Evolutionary conservation across 2,329 filamentous ascomycete genomes (phyloP).

Genomic region (Scedosporium minutisporum): DNA sequence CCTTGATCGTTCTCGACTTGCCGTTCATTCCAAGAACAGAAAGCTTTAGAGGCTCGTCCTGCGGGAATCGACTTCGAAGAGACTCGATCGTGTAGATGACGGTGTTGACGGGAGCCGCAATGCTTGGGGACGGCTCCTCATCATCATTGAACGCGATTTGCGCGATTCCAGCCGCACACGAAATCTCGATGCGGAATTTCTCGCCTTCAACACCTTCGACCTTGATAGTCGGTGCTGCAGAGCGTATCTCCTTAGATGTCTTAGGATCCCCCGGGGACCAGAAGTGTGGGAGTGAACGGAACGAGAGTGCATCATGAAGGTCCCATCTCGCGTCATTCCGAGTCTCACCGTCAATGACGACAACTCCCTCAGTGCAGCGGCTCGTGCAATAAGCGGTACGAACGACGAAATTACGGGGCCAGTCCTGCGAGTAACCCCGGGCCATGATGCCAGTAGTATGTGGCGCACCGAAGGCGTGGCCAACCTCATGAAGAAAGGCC

Average conservation of each 20-base stretch:
- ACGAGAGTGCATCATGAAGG: conserved; percentile 55
- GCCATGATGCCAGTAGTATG: conserved; percentile 60
- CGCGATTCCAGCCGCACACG: conserved; percentile 12
- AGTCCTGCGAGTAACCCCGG: conserved; percentile 29
- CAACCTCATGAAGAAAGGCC: conserved; percentile 62
- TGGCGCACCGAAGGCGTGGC: conserved; percentile 60
- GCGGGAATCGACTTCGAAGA: conserved; percentile 22
- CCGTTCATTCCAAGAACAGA: conserved; percentile 30
- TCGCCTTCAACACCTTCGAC: conserved; percentile 13
- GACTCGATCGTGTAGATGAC: conserved; percentile 15
- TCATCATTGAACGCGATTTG: conserved; percentile 11
- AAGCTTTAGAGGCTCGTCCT: conserved; percentile 18
- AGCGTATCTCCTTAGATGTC: conserved; percentile 9
- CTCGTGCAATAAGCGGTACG: conserved; percentile 22
- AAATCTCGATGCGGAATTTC: conserved; percentile 14
- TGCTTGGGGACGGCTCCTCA: conserved; percentile 7
- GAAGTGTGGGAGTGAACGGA: conserved; percentile 61
- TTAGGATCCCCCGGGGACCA: conserved; percentile 49
- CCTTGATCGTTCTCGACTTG: conserved; percentile 18
- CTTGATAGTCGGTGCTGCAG: neutral
- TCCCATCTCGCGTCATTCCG: conserved; percentile 60
- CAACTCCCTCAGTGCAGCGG: conserved; percentile 7
- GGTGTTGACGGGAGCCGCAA: neutral
- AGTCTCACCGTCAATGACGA: conserved; percentile 16
- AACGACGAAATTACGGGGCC: conserved; percentile 31